These are phyloP conservation scores for Aspergillus pseudoviridinutans DNA, from an alignment of 2,329 filamentous ascomycete genomes.

Conservation along the genomic window DNA sequence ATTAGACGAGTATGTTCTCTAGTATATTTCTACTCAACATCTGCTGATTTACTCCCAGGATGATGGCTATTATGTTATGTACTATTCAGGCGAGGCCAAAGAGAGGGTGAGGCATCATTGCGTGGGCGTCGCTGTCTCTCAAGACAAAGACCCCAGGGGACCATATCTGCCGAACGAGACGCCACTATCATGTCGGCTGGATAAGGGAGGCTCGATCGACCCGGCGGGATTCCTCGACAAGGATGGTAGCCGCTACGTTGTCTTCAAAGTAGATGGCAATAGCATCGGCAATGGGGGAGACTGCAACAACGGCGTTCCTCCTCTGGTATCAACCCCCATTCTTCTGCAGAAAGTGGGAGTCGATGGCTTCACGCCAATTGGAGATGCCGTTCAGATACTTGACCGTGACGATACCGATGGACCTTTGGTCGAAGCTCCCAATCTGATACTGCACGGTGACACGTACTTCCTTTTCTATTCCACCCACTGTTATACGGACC, in stretches of 20 bases:
- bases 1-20: slow-evolving; percentile 38
- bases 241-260: slow-evolving; percentile 54
- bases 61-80: slow-evolving; percentile 56
- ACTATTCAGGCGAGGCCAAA: slow-evolving; percentile 52
- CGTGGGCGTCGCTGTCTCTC: slow-evolving; percentile 54
- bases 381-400: slow-evolving; percentile 53
- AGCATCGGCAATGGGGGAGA: slow-evolving; percentile 45
- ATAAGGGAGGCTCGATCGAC: slow-evolving; percentile 60
- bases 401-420: slow-evolving; percentile 62
- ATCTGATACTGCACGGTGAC: slow-evolving; percentile 43
- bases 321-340: slow-evolving; percentile 35
- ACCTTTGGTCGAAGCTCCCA: slow-evolving; percentile 61
- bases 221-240: slow-evolving; percentile 56
- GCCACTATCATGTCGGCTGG: slow-evolving; percentile 52
- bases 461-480: slow-evolving; percentile 61
- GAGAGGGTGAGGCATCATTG: slow-evolving; percentile 48
- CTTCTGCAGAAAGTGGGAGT: slow-evolving; percentile 37
- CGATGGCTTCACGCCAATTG: slow-evolving; percentile 52
- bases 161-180: slow-evolving; percentile 49
- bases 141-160: slow-evolving; percentile 40
- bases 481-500: slow-evolving; percentile 55
- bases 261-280: slow-evolving; percentile 67
- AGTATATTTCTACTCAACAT: not conserved
- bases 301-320: slow-evolving; percentile 44
- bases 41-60: slow-evolving; percentile 12